phyloP scores from a whole-genome alignment of 2,329 filamentous ascomycete species.

The Neoscytalidium dimidiatum region DNA sequence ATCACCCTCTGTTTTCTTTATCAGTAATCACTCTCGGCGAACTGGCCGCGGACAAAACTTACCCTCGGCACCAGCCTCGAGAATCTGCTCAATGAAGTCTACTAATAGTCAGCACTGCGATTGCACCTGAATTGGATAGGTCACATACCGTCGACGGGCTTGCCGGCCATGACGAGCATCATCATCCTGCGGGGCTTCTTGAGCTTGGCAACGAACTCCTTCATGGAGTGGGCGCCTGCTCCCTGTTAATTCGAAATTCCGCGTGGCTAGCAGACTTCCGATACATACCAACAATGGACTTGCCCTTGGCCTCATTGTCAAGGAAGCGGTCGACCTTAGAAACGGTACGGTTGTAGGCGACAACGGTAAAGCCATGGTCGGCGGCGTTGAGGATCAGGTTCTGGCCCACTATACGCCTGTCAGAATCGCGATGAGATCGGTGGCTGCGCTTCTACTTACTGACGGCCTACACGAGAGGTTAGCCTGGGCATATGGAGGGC shows the following conservation, averaged over 20 bases:
- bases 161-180: slow-evolving; percentile 98
- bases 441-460: slow-evolving; percentile 14
- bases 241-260: background rate
- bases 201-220: slow-evolving; percentile 95
- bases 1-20: slow-evolving; percentile 50
- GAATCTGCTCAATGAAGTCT: slow-evolving; percentile 95
- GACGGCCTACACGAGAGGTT: slow-evolving; percentile 13
- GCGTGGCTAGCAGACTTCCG: background rate
- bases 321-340: slow-evolving; percentile 97
- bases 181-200: slow-evolving; percentile 97
- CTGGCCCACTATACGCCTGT: slow-evolving; percentile 45
- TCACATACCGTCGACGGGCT: slow-evolving; percentile 72
- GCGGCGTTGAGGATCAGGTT: slow-evolving; percentile 59
- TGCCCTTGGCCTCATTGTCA: slow-evolving; percentile 71
- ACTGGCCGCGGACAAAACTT: background rate
- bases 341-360: slow-evolving; percentile 98
- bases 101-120: background rate
- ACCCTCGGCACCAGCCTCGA: slow-evolving; percentile 51
- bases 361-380: slow-evolving; percentile 81
- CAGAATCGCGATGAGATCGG: background rate
- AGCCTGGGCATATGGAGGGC: background rate
- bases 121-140: background rate
- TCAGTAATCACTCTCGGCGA: background rate
- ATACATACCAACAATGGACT: slow-evolving; percentile 69
- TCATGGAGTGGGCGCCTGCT: slow-evolving; percentile 78